A percentile compares a stretch with the other conserved stretches of the same genome.
phyloP scores from a whole-genome alignment of 1,139 yeast genomes.

The Blastobotrys elegans region DNA sequence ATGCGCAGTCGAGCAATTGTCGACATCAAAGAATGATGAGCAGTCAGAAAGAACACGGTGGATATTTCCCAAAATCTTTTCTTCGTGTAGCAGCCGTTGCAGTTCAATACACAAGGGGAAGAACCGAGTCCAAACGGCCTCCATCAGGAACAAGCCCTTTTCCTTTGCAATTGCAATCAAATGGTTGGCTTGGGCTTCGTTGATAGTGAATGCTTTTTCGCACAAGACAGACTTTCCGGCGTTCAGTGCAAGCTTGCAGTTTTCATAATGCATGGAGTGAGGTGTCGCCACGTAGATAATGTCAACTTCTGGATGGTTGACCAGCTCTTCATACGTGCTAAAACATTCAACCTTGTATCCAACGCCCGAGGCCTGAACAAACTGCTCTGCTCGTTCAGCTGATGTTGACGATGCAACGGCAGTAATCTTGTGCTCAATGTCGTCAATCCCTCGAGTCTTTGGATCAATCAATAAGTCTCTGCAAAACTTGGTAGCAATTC shows the following conservation, averaged over 20 bases:
- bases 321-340: constrained; percentile 39
- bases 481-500: constrained; percentile 30
- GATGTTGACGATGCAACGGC: constrained; percentile 34
- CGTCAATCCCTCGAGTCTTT: constrained; percentile 27
- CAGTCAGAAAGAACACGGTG: constrained; percentile 42
- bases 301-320: constrained; percentile 44
- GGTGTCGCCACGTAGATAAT: constrained; percentile 58
- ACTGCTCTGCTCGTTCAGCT: constrained; percentile 28
- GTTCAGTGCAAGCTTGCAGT: constrained; percentile 44
- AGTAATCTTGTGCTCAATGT: constrained; percentile 30
- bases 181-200: constrained; percentile 43
- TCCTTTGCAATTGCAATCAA: constrained; percentile 45
- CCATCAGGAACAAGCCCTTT: constrained; percentile 51
- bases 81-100: constrained; percentile 40
- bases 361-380: constrained; percentile 16
- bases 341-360: constrained; percentile 23
- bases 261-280: constrained; percentile 50
- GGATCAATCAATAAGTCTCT: constrained; percentile 30
- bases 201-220: constrained; percentile 60
- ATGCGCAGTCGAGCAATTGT: constrained; percentile 23
- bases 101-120: constrained; percentile 47
- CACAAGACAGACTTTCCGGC: constrained; percentile 54
- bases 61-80: constrained; percentile 45
- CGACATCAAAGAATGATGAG: constrained; percentile 35
- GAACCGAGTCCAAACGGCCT: constrained; percentile 63